Base-by-base conservation (phyloP, 495 filamentous ascomycete genomes). In the Podospora pseudocomata region DNA sequence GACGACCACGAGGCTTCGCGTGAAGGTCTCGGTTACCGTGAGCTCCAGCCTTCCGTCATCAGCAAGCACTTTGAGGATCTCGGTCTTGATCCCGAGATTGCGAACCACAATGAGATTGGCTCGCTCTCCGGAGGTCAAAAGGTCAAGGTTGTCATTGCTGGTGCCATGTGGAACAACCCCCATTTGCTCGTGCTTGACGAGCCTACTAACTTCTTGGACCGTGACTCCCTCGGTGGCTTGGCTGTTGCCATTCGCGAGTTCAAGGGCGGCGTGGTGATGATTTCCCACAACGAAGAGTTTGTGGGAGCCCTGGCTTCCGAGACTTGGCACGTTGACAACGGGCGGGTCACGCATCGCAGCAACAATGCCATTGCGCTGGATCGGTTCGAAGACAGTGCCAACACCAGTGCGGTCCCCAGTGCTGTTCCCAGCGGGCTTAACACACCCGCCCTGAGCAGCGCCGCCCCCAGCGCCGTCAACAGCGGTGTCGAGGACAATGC, bases 271-370 rank as follows among this genome's bases (percentile, higher is more conserved):
- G 96, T 98, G 2, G 92, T 98, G 69, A 96, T 99, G 90, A 99
- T 99, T 76, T 97, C 94, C 72, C 95, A 99, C 83, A 97, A 98
- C 87, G 91, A 97, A 74, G 96, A 99, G 78, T 99, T 99, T 75
- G 94, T 98, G 59, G 92, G 93, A 68, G 94, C 94, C 3, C 88
- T 99, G 13, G 93, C 94, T 76, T 89, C 90, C 23, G 95, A 99
- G 81, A 93, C 97, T 78, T 94, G 95, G 89, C 90, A 97, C 80
- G 90, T 99, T 67, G 89, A 87, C 70, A 92, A 93, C 71, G 95
- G 95, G 3, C 88, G 90, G 19, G 87, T 99, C 65, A 90, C 90
- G 16, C 87, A 93, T 81, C 93, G 93, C 74, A 93, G 91, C 71
- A 87, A 88, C 74, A 79, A 86, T 23, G 87, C 91, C 44, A 84